phyloP scores from a whole-genome alignment of 108 stramenopile genomes.

The Nannochloropsis gaditana region DNA sequence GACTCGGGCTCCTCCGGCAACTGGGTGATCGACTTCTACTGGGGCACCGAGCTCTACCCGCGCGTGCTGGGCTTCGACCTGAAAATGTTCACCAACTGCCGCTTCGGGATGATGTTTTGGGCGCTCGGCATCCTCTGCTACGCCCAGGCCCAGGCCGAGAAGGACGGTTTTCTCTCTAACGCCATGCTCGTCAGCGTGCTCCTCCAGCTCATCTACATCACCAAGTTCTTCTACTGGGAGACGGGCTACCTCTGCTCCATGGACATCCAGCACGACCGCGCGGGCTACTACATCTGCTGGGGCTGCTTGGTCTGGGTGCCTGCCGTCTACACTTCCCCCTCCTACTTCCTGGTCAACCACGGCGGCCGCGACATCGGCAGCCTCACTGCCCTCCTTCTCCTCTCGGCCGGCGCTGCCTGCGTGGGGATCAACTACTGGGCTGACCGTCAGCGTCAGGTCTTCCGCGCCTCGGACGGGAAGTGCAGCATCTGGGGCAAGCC shows the following conservation, averaged over 20 bases:
- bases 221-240: conserved; percentile 99
- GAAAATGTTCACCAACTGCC: conserved; percentile 95
- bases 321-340: conserved; percentile 80
- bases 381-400: conserved; percentile 58
- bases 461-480: conserved; percentile 64
- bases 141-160: conserved; percentile 57
- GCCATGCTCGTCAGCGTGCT: conserved; percentile 67
- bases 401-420: conserved; percentile 62
- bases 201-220: conserved; percentile 79
- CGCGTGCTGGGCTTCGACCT: conserved; percentile 85
- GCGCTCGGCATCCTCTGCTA: conserved; percentile 66
- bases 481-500: conserved; percentile 78
- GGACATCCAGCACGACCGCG: conserved; percentile 86
- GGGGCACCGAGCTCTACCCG: conserved; percentile 98
- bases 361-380: conserved; percentile 59
- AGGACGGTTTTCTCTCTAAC: conserved; percentile 50
- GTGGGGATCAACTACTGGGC: conserved; percentile 89
- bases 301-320: conserved; percentile 99
- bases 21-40: conserved; percentile 86
- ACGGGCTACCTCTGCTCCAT: conserved; percentile 99
- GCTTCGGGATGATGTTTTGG: conserved; percentile 98
- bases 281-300: conserved; percentile 93
- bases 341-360: conserved; percentile 73
- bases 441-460: conserved; percentile 88
- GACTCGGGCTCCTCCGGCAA: conserved; percentile 77